Base-by-base conservation (phyloP, 2,329 filamentous ascomycete species). In the Xylaria sp. region DNA sequence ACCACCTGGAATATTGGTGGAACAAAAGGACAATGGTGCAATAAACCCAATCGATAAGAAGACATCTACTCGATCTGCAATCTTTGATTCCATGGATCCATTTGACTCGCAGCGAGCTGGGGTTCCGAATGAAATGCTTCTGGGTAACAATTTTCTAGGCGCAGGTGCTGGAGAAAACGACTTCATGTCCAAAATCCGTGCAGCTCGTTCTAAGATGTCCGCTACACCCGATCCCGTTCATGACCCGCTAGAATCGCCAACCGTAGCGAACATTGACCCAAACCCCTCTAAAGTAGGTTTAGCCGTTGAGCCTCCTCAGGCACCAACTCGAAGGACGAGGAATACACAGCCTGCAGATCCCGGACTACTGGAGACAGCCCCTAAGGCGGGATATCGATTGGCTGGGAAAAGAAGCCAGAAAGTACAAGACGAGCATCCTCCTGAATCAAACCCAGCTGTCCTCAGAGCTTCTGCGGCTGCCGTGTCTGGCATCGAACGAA, bases 241-340 rank as follows among this genome's bases (percentile, higher is more conserved):
- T 3, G 90, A 92, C 59, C 84, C 84, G 8, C 82, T 88, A 78
- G 90, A 93, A 73, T 92, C 91, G 2, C 91, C 91, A 1, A 84
- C 85, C 3, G 80, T 85, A 48, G 83, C 82, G 63, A 81, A 80
- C 12, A 73, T 78, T n/a, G 83, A 85, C 50, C 69, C 77, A 6
- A 78, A 78, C 57, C 70, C 76, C 13, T 65, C 79, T 60, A 79
- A 82, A 47, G 62, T 75, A 10, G 77, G 72, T 9, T 69, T 76
- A 65, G 74, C 74, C 25, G 63, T 75, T 51, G 86, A 89, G 53
- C 82, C 84, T 35, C 84, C 86, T 2, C 85, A 86, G 64, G 86
- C 86, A 13, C 86, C 86, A 1, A 70, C 79, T 21, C 83, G 87
- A 68, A 87, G 86, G 73, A 85, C 85, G 47, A 85, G 87, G 59